These are phyloP conservation scores for Balamuthia mandrillaris DNA, from an alignment of 208 protist species.

Conservation along the genomic window DNA sequence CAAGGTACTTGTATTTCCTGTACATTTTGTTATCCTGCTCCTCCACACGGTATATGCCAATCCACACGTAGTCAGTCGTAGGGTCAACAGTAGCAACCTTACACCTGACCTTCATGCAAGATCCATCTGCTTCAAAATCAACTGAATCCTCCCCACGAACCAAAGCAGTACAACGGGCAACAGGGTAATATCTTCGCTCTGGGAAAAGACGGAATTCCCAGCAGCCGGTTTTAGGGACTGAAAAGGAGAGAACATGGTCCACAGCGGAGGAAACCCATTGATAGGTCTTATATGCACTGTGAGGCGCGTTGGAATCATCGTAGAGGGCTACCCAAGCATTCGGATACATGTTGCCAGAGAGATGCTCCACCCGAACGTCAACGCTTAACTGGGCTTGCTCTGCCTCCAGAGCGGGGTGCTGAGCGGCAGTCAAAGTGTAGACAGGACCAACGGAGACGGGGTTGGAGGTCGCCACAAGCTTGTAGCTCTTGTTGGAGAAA, in stretches of 20 bases:
- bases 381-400: not conserved
- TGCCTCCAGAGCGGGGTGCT: no score
- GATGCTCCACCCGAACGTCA: not conserved
- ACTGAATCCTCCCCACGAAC: not conserved
- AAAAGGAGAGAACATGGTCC: not conserved
- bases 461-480: slow-evolving; percentile 15
- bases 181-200: not conserved
- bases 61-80: slow-evolving; percentile 4
- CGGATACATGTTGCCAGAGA: slow-evolving; percentile 15
- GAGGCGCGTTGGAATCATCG: not conserved
- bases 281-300: slow-evolving; percentile 17
- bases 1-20: slow-evolving; percentile 33
- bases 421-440: no score
- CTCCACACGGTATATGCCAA: slow-evolving; percentile 5
- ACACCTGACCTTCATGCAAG: not conserved
- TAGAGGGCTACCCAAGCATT: slow-evolving; percentile 37
- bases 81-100: slow-evolving; percentile 1
- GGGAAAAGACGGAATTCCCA: slow-evolving; percentile 37
- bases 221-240: slow-evolving; percentile 15
- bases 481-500: slow-evolving; percentile 9
- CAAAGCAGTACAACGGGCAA: not conserved
- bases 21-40: slow-evolving; percentile 23
- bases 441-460: not conserved
- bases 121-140: not conserved
- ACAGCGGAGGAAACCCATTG: slow-evolving; percentile 21